phyloP scores from a whole-genome alignment of 1,284 basidiomycete species.

The Leccinum pachyderme region DNA sequence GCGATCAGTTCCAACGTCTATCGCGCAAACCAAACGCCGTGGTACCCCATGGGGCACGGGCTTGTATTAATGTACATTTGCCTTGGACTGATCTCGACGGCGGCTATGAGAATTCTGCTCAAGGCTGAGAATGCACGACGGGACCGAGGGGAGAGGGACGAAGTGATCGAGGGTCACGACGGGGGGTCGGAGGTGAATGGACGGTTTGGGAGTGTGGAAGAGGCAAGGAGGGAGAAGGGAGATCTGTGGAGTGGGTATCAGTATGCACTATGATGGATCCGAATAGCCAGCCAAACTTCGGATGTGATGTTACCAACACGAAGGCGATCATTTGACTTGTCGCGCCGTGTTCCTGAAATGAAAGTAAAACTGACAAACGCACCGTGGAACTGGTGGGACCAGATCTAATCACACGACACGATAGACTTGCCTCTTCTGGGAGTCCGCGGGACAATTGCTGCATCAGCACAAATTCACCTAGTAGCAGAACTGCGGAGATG shows the following conservation, averaged over 20 bases:
- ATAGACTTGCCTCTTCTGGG: not conserved
- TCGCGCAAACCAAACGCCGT: constrained; percentile 62
- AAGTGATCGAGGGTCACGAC: constrained; percentile 56
- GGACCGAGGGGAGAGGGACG: constrained; percentile 63
- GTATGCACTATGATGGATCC: constrained; percentile 37
- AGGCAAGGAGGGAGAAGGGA: constrained; percentile 56
- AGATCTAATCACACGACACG: not conserved
- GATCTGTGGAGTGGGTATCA: constrained; percentile 61
- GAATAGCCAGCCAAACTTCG: not conserved
- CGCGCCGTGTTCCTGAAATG: not conserved
- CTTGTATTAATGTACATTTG: constrained; percentile 71
- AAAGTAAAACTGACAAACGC: not conserved
- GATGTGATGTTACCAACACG: not conserved
- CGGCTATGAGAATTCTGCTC: constrained; percentile 46
- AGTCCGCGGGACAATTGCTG: not conserved
- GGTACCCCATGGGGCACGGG: constrained; percentile 67
- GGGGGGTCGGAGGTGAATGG: constrained; percentile 47
- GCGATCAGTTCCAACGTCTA: constrained; percentile 73
- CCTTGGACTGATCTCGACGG: constrained; percentile 56
- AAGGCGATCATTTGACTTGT: not conserved
- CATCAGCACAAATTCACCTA: not conserved
- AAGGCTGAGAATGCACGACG: constrained; percentile 60
- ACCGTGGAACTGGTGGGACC: not conserved
- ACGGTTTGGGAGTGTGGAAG: constrained; percentile 44
- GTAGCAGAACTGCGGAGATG: constrained; percentile 1